Percentiles rank a stretch among this genome's conserved stretches.
These are phyloP conservation scores for Chaetomium strumarium DNA, from an alignment of 2,329 filamentous ascomycete genomes.

Conservation along the genomic window DNA sequence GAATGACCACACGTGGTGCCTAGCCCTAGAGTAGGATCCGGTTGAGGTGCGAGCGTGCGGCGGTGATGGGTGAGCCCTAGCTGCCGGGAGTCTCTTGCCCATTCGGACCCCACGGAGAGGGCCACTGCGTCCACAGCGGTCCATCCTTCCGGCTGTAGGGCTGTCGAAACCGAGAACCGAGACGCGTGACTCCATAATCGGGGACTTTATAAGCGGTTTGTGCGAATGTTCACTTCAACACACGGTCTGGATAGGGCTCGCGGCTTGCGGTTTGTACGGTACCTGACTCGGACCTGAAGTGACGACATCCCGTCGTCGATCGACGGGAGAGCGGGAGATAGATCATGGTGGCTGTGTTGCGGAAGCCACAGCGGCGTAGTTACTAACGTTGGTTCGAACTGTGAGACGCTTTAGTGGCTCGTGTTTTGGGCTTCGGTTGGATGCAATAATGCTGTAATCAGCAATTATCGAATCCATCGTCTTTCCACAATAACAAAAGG, in stretches of 20 bases:
- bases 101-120: too few relatives aligned
- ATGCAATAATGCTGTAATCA: background rate
- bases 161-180: background rate
- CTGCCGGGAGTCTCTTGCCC: background rate
- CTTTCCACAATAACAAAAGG: background rate
- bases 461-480: background rate
- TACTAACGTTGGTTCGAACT: background rate
- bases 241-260: too few relatives aligned
- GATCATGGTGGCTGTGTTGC: slow-evolving; percentile 7
- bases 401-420: background rate
- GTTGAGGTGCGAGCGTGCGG: background rate
- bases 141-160: background rate
- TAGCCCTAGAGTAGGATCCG: background rate
- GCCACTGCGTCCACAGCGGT: background rate
- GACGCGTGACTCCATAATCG: too few relatives aligned
- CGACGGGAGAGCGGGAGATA: background rate
- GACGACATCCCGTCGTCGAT: slow-evolving; percentile 6
- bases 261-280: background rate
- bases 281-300: slow-evolving; percentile 3
- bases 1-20: background rate
- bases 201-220: too few relatives aligned
- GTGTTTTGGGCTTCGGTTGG: background rate
- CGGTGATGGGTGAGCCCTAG: background rate
- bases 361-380: background rate
- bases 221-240: too few relatives aligned